phyloP scores from a whole-genome alignment of 2,329 filamentous ascomycete genomes.

The Fusarium floridanum region DNA sequence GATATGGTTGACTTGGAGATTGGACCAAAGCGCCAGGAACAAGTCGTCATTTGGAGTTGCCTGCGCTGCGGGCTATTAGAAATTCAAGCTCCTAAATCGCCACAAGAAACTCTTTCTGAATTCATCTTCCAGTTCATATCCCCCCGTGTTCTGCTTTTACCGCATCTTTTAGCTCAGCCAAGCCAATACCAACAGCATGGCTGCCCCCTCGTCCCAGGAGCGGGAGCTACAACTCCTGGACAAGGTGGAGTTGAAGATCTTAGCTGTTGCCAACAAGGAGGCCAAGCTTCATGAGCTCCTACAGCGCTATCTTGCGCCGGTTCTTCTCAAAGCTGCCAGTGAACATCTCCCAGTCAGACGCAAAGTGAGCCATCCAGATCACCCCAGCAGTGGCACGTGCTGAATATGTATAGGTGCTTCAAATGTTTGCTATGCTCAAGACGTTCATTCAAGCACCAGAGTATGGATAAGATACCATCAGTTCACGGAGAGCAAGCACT shows the following conservation, averaged over 20 bases:
- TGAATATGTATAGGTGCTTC: constrained; percentile 57
- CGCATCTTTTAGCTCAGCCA: not conserved
- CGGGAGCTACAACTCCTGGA: constrained; percentile 86
- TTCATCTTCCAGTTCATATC: not conserved
- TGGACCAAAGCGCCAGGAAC: constrained; percentile 18
- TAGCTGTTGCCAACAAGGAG: constrained; percentile 84
- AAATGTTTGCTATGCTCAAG: constrained; percentile 65
- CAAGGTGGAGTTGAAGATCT: constrained; percentile 86
- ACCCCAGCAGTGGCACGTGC: not conserved
- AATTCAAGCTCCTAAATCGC: constrained; percentile 4
- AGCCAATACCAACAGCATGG: constrained; percentile 47
- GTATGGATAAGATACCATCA: constrained; percentile 50
- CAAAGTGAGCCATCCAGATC: constrained; percentile 65
- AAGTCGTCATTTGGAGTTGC: constrained; percentile 44
- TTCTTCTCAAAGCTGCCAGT: constrained; percentile 89
- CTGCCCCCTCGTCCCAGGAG: constrained; percentile 64
- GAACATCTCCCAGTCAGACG: constrained; percentile 83
- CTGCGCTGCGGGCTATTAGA: constrained; percentile 22
- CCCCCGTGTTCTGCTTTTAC: constrained; percentile 8
- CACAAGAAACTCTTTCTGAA: not conserved
- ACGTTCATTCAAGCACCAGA: constrained; percentile 66
- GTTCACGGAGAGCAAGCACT: constrained; percentile 4
- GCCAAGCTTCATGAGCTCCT: constrained; percentile 84
- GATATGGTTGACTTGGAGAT: constrained; percentile 38
- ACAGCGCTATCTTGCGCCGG: constrained; percentile 81